Base-by-base conservation (phyloP, 495 filamentous ascomycete species). In the Tuber melanosporum region DNA sequence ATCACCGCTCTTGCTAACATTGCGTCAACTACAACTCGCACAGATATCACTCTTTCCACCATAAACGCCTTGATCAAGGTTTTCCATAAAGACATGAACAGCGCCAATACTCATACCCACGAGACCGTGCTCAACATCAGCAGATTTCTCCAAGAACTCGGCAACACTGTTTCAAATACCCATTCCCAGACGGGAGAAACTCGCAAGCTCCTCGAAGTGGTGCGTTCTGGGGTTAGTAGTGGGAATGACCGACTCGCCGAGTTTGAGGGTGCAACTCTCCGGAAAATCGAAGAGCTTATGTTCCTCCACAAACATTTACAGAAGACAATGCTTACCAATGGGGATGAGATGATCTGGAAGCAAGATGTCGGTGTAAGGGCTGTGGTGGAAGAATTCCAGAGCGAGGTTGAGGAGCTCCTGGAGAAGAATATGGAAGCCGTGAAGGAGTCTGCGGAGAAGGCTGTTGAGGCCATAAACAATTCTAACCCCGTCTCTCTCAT, bases 351-450 rank as follows among this genome's bases (percentile, higher is more conserved):
- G 69, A 76, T 82, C 69, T 83, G 81, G 80, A 80, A 82, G 42
- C 76, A 81, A 26, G 81, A 83, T 62, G 72, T 82, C 5, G 81
- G 81, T 62, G 92, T 97, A 52, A 99, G 98, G 84, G 90, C 92
- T 3, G 86, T 96, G 22, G 91, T 97, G 19, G 90, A 93, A 62
- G 94, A 98, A 79, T 87, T 99, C 52, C 91, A 94, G 26, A 93
- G 94, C 19, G 94, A 98, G 82, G 94, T 98, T 12, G 88, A 98
- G 2, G 94, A 93, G 6, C 97, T 98, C 69, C 66, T 77, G 71
- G 81, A 82, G 45, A 77, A 79, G 70, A 80, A 83, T 62, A 74
- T 62, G 2, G 77, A 95, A 93, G 94, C 8, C 87, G 94, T 75
- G 91, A 97, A 79, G 88, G 88, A 90, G 44, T 82, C 84, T 46